These are phyloP conservation scores for Phytophthora rubi DNA, from an alignment of 352 stramenopile species.

Conservation along the genomic window DNA sequence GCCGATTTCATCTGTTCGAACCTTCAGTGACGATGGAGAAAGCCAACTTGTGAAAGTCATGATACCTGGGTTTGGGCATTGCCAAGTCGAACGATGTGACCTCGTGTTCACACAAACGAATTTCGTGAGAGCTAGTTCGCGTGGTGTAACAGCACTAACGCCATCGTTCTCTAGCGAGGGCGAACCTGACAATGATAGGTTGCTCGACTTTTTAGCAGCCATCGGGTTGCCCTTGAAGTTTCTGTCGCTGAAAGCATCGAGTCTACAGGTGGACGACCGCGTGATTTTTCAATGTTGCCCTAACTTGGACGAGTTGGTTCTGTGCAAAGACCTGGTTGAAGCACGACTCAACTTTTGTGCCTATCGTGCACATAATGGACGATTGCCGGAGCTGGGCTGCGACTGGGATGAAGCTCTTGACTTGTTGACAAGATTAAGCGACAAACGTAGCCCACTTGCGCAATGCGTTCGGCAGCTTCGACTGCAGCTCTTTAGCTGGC, in stretches of 20 bases:
- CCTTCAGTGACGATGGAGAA: not conserved
- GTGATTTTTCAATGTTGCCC: not conserved
- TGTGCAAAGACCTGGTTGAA: not conserved
- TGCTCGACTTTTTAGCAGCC: not conserved
- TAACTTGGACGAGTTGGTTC: not conserved
- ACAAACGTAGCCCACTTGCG: not conserved
- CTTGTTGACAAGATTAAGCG: not conserved
- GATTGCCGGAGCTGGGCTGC: not conserved
- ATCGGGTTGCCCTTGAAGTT: not conserved
- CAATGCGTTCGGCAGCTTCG: not conserved
- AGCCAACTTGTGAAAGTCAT: not conserved
- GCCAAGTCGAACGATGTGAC: not conserved
- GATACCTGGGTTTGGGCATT: not conserved
- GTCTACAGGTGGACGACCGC: not conserved
- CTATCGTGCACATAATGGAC: not conserved
- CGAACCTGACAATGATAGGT: not conserved
- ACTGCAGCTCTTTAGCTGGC: not conserved
- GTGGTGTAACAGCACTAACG: not conserved
- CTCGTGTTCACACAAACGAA: not conserved
- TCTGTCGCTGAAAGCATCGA: not conserved
- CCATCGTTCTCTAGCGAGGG: not conserved
- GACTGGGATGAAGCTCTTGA: not conserved
- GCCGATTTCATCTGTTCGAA: not conserved
- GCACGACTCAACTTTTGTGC: not conserved
- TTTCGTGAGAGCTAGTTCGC: not conserved